Evolutionary conservation across 805 yeast species (phyloP).

Genomic region (Diddensiella transvaalensis): DNA sequence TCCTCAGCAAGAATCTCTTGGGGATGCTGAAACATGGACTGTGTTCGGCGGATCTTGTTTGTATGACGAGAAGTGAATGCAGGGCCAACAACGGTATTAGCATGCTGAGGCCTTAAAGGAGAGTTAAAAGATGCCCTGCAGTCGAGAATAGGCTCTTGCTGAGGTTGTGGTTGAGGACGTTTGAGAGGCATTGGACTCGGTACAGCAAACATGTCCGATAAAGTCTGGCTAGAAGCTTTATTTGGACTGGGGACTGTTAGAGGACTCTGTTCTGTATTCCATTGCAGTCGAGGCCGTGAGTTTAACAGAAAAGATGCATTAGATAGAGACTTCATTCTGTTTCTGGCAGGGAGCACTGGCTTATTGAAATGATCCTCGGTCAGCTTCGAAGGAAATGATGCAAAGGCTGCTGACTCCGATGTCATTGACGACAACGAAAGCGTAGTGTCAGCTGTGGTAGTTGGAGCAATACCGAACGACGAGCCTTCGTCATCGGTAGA

Average conservation of each 20-base stretch:
- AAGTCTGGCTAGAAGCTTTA: neutral
- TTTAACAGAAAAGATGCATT: constrained; percentile 19
- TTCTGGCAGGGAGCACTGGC: constrained; percentile 1
- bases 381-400: neutral
- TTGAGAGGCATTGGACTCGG: constrained; percentile 7
- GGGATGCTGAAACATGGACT: constrained; percentile 65
- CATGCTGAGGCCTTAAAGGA: constrained; percentile 1
- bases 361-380: neutral
- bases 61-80: constrained; percentile 1
- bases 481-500: neutral
- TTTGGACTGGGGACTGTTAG: neutral
- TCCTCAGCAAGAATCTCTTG: constrained; percentile 42
- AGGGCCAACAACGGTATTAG: neutral
- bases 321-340: constrained; percentile 19
- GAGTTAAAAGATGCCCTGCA: constrained; percentile 8
- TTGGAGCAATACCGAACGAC: constrained; percentile 1
- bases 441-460: constrained; percentile 6
- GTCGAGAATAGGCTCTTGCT: neutral
- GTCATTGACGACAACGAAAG: neutral
- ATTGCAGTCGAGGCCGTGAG: constrained; percentile 13
- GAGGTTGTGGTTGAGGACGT: constrained; percentile 1
- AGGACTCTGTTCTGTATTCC: neutral
- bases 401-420: constrained; percentile 8
- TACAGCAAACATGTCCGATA: constrained; percentile 5
- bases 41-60: constrained; percentile 54